Base-by-base conservation (phyloP, 2,329 filamentous ascomycete species). In the Nigrospora sphaerica region DNA sequence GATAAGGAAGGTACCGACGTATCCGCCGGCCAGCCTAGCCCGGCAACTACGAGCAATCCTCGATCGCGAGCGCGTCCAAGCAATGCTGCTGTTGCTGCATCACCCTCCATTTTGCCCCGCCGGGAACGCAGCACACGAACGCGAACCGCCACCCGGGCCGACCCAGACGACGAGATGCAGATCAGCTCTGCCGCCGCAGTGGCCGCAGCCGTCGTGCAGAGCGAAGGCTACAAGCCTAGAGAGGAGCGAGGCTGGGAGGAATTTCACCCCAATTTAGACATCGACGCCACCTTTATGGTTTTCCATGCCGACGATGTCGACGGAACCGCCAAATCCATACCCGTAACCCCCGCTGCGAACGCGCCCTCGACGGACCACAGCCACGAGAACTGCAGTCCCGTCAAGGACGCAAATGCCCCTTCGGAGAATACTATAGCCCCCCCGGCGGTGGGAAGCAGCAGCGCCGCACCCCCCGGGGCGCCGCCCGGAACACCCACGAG, bases 241-340 rank as follows among this genome's bases (percentile, higher is more conserved):
- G 93, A 98, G 68, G 93, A 98, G 70, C 83, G 92, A 52, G 88
- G 89, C 44, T 98, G 92, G 90, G 91, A 96, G 60, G 93, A 98
- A 63, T 97, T 97, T 54, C 93, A 98, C 65, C 90, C 89, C 0
- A 88, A 96, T 58, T 79, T 98, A 44, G 91, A 97, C 68, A 90
- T 96, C 42, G 89, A 95, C 47, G 78, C 78, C 12, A 80, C 79
- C 4, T 85, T 96, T 53, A 81, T 85, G 54, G 74, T 95, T 3
- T 91, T 91, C 61, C 81, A 78, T 42, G 83, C 90, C 2, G 84
- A 93, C 52, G 88, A 95, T 54, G 85, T 97, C 7, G 92, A 97
- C 62, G 88, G 89, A 17, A 73, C 82, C 37, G 69, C 73, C 19
- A 76, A 74, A 50, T 71, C 77, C 5, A 54, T 64, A 3, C 69